phyloP scores from a whole-genome alignment of 139 green algal genomes.

The Auxenochlorella protothecoides region DNA sequence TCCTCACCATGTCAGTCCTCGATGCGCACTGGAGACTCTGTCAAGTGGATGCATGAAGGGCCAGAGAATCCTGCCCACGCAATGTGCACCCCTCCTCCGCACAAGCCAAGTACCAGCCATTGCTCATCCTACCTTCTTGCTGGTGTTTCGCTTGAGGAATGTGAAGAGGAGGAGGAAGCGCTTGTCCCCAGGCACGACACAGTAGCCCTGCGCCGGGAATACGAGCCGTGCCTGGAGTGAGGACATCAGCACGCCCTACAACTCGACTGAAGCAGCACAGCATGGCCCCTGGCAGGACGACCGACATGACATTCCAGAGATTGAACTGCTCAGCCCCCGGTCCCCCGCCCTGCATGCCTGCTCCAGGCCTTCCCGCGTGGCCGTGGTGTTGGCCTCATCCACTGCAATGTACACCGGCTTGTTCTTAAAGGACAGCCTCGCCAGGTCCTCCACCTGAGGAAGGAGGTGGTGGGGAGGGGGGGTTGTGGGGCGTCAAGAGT shows the following conservation, averaged over 20 bases:
- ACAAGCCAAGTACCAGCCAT: neutral
- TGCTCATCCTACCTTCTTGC: constrained; percentile 77
- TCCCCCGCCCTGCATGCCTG: constrained; percentile 9
- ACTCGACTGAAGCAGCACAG: too few species aligned
- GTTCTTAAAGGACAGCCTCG: constrained; percentile 86
- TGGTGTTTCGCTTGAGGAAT: constrained; percentile 95
- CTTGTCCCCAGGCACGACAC: constrained; percentile 74
- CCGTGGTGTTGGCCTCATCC: constrained; percentile 58
- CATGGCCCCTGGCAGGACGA: too few species aligned
- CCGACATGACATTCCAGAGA: too few species aligned
- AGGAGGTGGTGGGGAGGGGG: neutral
- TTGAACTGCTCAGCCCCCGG: too few species aligned
- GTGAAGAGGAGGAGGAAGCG: constrained; percentile 98
- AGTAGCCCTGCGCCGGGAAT: constrained; percentile 75
- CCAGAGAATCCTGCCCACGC: too few species aligned
- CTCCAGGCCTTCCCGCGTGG: constrained; percentile 85
- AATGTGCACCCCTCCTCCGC: neutral
- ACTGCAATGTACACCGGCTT: constrained; percentile 94
- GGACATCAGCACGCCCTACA: too few species aligned
- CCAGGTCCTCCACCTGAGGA: constrained; percentile 87
- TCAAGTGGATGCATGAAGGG: too few species aligned
- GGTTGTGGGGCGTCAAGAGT: neutral
- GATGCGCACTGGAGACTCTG: too few species aligned
- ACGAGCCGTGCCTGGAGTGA: too few species aligned
- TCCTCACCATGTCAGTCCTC: too few species aligned